phyloP scores from a whole-genome alignment of 768 basidiomycete genomes.

The Suillus bovinus region DNA sequence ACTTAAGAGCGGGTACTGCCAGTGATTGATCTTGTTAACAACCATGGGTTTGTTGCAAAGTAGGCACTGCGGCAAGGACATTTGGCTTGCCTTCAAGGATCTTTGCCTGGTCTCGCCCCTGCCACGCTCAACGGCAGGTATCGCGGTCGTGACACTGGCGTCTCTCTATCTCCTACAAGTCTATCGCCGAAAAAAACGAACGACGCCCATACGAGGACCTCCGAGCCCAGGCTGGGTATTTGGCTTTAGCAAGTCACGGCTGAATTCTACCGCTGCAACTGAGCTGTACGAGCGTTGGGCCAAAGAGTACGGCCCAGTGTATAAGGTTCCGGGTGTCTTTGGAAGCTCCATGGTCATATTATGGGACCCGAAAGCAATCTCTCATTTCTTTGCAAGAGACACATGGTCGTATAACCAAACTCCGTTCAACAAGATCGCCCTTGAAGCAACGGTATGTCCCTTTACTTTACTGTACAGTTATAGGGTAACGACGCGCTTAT shows the following conservation, averaged over 20 bases:
- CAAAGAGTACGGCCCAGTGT: conserved; percentile 45
- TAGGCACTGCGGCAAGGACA: background rate
- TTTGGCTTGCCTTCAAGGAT: background rate
- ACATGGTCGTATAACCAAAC: conserved; percentile 47
- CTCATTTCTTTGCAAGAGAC: conserved; percentile 50
- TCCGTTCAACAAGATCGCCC: conserved; percentile 34
- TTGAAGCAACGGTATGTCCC: conserved; percentile 40
- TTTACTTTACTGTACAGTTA: background rate
- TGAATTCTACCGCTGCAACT: conserved; percentile 29
- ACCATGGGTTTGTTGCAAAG: background rate
- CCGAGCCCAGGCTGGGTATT: conserved; percentile 40
- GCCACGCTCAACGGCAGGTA: background rate
- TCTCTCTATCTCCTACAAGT: background rate
- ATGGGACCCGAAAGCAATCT: conserved; percentile 46
- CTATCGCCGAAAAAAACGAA: background rate
- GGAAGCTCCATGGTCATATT: conserved; percentile 37
- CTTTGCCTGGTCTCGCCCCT: background rate
- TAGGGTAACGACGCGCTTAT: background rate
- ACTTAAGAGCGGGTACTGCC: background rate
- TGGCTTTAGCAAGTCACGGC: conserved; percentile 33
- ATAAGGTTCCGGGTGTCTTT: conserved; percentile 35
- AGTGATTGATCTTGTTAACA: background rate
- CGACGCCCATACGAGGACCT: conserved; percentile 42
- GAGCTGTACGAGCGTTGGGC: conserved; percentile 45
- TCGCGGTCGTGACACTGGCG: background rate